A percentile compares a stretch with the other conserved stretches of the same genome.
Evolutionary conservation across 495 filamentous ascomycete species (phyloP).

Genomic region (Neurospora sp.): DNA sequence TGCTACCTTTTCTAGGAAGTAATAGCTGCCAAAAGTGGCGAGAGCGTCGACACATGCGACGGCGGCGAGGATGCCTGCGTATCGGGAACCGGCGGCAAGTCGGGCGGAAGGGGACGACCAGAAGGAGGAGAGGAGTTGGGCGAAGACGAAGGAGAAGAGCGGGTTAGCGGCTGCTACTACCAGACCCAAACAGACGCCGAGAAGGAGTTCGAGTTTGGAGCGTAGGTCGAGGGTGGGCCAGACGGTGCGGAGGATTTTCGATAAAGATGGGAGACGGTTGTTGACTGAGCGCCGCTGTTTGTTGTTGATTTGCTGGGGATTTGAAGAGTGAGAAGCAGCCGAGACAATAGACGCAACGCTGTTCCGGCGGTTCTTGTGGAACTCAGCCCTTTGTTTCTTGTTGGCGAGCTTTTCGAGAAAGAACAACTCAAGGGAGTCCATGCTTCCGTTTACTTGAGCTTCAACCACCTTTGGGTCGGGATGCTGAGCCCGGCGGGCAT

Average conservation of each 20-base stretch:
- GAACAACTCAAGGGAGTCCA: slow-evolving; percentile 20
- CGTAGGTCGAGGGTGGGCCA: slow-evolving; percentile 52
- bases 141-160: slow-evolving; percentile 66
- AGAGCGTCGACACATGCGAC: slow-evolving; percentile 58
- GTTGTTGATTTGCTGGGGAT: slow-evolving; percentile 1
- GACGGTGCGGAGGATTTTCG: slow-evolving; percentile 58
- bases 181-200: slow-evolving; percentile 52
- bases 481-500: not conserved
- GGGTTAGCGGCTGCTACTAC: slow-evolving; percentile 63
- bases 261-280: slow-evolving; percentile 31
- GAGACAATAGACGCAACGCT: not conserved
- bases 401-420: slow-evolving; percentile 19
- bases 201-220: slow-evolving; percentile 45
- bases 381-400: not conserved
- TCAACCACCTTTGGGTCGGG: not conserved
- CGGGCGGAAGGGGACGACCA: slow-evolving; percentile 37
- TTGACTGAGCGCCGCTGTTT: not conserved
- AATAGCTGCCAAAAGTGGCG: slow-evolving; percentile 56
- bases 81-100: slow-evolving; percentile 44
- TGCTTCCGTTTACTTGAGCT: not conserved
- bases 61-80: slow-evolving; percentile 59
- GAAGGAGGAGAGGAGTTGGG: slow-evolving; percentile 63
- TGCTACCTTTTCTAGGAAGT: slow-evolving; percentile 57
- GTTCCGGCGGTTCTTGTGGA: not conserved
- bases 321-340: not conserved